Evolutionary conservation across 768 basidiomycete genomes (phyloP), one percentile per base, ranked within the genome.

Genomic region (Pisolithus marmoratus): DNA sequence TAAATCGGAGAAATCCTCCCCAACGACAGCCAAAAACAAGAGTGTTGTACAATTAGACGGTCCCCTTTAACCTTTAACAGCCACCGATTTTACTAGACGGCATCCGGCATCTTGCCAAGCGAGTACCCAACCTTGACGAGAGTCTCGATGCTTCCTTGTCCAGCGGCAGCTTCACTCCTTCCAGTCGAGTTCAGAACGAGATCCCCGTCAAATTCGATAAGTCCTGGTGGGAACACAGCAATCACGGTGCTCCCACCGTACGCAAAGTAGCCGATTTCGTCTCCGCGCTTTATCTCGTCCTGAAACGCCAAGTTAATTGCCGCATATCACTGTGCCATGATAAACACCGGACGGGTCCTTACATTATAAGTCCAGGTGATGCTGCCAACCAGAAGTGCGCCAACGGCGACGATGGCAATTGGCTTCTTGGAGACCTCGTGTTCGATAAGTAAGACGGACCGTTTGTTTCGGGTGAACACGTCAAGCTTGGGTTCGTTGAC

Each of bases 161-260:
- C 38, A 11, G 5, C 26, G 14, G 23, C 15, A 4, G 5, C 6
- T 2, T 9, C 44, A 11, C 29, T 15, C 46, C 24, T 50, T 50
- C 67, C 47, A 52, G 64, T 63, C 44, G 85, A 87, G 59, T 80
- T 80, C 37, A 61, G 54, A 24, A 81, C 56, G 45, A 91, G 62
- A 63, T 91, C 88, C 5, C 73, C 65, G 56, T 89, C 86, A 54
- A 82, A 83, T 73, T 75, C 61, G 38, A 79, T 64, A 4, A 76
- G 60, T 22, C 77, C 76, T 29, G 68, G 69, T 3, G 84, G 82
- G 66, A 85, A 85, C 17, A 88, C 61, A 19, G 64, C 72, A 26
- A 88, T 76, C 29, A 83, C 56, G 2, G 88, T 90, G 58, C 84
- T 86, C n/a, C 88, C 88, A 1, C 88, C 89, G 61, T 90, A 90